Conservation (phyloP, 352 stramenopile genomes). For the Phytophthora multivora region DNA sequence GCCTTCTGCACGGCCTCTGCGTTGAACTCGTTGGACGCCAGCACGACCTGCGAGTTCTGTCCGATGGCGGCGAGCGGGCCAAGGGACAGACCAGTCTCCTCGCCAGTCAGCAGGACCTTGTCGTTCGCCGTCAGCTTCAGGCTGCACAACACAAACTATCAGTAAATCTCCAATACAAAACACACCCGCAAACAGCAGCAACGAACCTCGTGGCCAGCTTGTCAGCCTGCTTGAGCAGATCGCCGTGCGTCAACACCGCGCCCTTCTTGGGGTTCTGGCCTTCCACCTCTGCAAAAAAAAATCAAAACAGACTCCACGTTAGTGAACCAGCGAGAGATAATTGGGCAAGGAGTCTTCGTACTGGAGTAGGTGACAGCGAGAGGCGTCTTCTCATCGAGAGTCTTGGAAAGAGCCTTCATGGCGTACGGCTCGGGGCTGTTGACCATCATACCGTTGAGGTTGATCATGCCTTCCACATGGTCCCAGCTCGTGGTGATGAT, state of each 20-base stretch:
- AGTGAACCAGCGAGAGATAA: background rate
- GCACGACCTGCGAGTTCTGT: slow-evolving; percentile 77
- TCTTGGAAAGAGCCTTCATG: slow-evolving; percentile 62
- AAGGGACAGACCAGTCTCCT: slow-evolving; percentile 68
- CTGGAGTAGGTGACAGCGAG: slow-evolving; percentile 80
- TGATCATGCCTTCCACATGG: slow-evolving; percentile 71
- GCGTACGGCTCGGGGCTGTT: slow-evolving; percentile 77
- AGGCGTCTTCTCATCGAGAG: slow-evolving; percentile 71
- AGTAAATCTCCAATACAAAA: background rate
- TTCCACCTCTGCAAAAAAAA: slow-evolving; percentile 55
- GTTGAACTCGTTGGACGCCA: slow-evolving; percentile 74
- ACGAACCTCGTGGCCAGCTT: slow-evolving; percentile 75
- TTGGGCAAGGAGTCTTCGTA: slow-evolving; percentile 21
- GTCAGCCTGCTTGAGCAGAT: slow-evolving; percentile 75
- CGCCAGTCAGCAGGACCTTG: slow-evolving; percentile 83
- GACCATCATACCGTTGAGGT: slow-evolving; percentile 81
- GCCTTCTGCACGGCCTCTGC: slow-evolving; percentile 75
- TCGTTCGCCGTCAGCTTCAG: slow-evolving; percentile 74
- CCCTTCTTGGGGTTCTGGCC: slow-evolving; percentile 85
- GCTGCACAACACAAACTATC: slow-evolving; percentile 30
- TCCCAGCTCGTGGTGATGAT: slow-evolving; percentile 86
- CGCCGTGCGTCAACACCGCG: slow-evolving; percentile 76
- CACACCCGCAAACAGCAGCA: background rate
- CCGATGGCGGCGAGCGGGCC: slow-evolving; percentile 76
- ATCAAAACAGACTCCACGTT: slow-evolving; percentile 10